These are phyloP conservation scores for Fusarium sp. DNA, from an alignment of 2,329 filamentous ascomycete species.

Conservation along the genomic window DNA sequence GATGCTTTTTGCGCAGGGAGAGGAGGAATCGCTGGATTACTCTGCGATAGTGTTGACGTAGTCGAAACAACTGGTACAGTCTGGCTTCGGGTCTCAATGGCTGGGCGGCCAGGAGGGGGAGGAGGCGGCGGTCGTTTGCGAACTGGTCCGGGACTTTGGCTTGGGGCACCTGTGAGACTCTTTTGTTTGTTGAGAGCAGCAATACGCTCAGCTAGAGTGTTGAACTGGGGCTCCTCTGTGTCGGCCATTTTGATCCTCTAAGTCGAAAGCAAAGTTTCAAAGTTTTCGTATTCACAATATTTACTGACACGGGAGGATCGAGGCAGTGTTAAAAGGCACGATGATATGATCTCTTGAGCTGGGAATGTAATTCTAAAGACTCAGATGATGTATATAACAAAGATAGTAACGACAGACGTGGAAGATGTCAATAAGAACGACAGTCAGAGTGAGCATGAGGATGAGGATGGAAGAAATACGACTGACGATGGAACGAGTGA, in stretches of 20 bases:
- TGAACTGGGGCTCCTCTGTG: conserved; percentile 68
- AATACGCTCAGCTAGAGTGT: conserved; percentile 67
- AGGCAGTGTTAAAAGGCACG: background rate
- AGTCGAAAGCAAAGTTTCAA: background rate
- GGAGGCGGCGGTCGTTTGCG: conserved; percentile 52
- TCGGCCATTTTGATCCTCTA: conserved; percentile 60
- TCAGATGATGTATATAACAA: background rate
- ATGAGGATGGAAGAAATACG: background rate
- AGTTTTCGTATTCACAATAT: background rate
- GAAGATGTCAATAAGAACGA: background rate
- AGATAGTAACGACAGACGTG: conserved; percentile 13
- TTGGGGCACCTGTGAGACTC: conserved; percentile 58
- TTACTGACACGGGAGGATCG: background rate
- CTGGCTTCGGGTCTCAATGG: conserved; percentile 47
- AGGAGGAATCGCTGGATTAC: conserved; percentile 30
- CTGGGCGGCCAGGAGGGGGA: conserved; percentile 53
- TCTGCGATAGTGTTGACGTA: conserved; percentile 30
- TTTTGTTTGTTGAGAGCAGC: conserved; percentile 70
- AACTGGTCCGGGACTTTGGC: conserved; percentile 49
- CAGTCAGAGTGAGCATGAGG: background rate
- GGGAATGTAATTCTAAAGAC: background rate
- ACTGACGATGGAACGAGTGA: conserved; percentile 6
- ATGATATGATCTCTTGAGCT: background rate
- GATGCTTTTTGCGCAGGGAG: conserved; percentile 30
- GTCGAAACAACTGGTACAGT: conserved; percentile 48